Evolutionary conservation across 805 yeast genomes (phyloP).

Genomic region (Candida ascalaphidarum): DNA sequence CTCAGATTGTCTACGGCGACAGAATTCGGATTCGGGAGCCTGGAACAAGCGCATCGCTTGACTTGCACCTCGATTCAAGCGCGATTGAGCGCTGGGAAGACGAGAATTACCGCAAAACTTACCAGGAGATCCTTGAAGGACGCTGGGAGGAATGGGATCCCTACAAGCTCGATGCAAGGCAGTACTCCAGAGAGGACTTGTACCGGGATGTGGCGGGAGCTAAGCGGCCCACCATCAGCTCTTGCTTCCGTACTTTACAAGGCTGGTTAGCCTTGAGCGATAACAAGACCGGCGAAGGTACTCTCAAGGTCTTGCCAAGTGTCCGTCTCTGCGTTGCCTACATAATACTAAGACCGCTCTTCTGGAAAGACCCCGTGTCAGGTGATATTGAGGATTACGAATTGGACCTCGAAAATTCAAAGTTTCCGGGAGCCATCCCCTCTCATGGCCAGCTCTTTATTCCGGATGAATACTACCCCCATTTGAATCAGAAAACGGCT

Average conservation of each 20-base stretch:
- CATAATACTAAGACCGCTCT: conserved; percentile 31
- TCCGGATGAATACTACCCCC: conserved; percentile 21
- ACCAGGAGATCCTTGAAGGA: conserved; percentile 27
- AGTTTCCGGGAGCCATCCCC: conserved; percentile 31
- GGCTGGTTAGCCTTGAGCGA: conserved; percentile 36
- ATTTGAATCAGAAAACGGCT: conserved; percentile 17
- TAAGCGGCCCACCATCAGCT: conserved; percentile 10
- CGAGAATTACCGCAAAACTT: conserved; percentile 23
- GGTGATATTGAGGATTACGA: conserved; percentile 13
- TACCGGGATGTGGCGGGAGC: conserved; percentile 14
- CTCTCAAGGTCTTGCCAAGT: conserved; percentile 27
- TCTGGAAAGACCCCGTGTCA: conserved; percentile 9
- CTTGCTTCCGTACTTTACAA: conserved; percentile 33
- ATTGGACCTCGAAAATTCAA: conserved; percentile 19
- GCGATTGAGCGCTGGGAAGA: conserved; percentile 41
- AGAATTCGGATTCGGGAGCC: conserved; percentile 32
- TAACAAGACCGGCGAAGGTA: conserved; percentile 29
- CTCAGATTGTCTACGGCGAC: conserved; percentile 33
- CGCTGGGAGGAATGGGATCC: conserved; percentile 38
- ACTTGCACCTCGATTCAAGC: conserved; percentile 35
- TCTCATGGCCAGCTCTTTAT: conserved; percentile 27
- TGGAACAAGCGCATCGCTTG: conserved; percentile 23
- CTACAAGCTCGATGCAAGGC: conserved; percentile 23
- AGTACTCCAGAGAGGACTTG: conserved; percentile 21
- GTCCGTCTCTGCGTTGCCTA: conserved; percentile 30